Evolutionary conservation across 306 rosid genomes (phyloP).

Genomic region (Lagenaria siceraria): DNA sequence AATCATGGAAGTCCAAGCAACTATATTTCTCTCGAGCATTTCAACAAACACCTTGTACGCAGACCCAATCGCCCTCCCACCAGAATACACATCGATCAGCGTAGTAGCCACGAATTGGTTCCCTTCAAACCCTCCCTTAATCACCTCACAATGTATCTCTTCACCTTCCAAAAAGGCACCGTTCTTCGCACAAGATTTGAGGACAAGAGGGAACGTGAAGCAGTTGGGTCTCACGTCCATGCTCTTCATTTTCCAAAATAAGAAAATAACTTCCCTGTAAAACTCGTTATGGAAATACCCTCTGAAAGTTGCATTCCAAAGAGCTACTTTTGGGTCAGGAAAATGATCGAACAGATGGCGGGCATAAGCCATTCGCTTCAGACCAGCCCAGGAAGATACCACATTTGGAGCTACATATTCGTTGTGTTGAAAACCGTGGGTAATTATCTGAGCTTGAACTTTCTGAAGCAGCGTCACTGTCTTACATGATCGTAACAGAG

Average conservation of each 20-base stretch:
- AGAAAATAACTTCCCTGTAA: constrained; percentile 26
- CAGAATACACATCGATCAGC: constrained; percentile 51
- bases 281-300: constrained; percentile 27
- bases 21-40: constrained; percentile 51
- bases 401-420: constrained; percentile 34
- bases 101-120: constrained; percentile 43
- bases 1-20: constrained; percentile 66
- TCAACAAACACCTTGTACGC: constrained; percentile 59
- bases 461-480: constrained; percentile 25
- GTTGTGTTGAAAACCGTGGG: constrained; percentile 37
- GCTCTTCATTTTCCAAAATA: constrained; percentile 35
- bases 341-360: constrained; percentile 41
- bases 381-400: constrained; percentile 23
- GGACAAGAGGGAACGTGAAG: constrained; percentile 51
- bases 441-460: constrained; percentile 37
- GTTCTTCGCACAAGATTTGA: constrained; percentile 40
- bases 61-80: constrained; percentile 22
- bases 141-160: constrained; percentile 39
- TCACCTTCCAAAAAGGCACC: constrained; percentile 43
- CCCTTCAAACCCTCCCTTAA: constrained; percentile 37
- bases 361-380: constrained; percentile 30
- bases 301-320: constrained; percentile 54
- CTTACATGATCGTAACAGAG: constrained; percentile 58
- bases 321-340: constrained; percentile 34
- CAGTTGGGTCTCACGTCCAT: constrained; percentile 31